Evolutionary conservation across 257 asterid species (phyloP).

Genomic region (Primulina huaijiensis): DNA sequence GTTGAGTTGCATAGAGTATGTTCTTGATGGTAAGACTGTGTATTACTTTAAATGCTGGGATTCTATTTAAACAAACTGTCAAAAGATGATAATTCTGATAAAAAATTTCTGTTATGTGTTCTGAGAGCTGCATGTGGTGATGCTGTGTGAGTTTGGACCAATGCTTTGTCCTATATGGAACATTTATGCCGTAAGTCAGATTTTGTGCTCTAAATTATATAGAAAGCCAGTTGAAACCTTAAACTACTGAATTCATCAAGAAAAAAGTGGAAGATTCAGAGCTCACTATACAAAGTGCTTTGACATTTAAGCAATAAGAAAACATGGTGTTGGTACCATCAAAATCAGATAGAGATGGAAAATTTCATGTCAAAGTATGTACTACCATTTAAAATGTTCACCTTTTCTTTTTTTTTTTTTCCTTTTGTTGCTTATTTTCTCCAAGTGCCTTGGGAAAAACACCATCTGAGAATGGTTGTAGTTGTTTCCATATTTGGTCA

Average conservation of each 20-base stretch:
- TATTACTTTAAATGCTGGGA: background rate
- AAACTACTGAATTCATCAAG: slow-evolving; percentile 6
- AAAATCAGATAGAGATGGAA: background rate
- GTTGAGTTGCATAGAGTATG: slow-evolving; percentile 75
- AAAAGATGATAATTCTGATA: slow-evolving; percentile 8
- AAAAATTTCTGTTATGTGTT: background rate
- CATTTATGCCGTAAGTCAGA: background rate
- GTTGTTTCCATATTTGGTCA: background rate
- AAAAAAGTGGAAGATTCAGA: background rate
- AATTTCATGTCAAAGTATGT: background rate
- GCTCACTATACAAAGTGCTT: background rate
- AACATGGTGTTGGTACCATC: background rate
- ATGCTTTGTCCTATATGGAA: background rate
- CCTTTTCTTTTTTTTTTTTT: background rate
- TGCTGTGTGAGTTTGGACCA: background rate
- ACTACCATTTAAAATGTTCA: background rate
- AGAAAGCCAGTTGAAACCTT: slow-evolving; percentile 1
- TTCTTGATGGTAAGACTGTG: slow-evolving; percentile 78
- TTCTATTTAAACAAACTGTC: background rate
- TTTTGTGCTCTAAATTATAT: background rate
- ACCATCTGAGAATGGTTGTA: background rate
- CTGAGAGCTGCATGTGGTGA: background rate
- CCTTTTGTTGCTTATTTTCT: background rate
- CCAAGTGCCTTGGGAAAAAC: background rate
- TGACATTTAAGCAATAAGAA: background rate